Conservation (phyloP, 23 red algal genomes). For the Gracilaria gracilis region DNA sequence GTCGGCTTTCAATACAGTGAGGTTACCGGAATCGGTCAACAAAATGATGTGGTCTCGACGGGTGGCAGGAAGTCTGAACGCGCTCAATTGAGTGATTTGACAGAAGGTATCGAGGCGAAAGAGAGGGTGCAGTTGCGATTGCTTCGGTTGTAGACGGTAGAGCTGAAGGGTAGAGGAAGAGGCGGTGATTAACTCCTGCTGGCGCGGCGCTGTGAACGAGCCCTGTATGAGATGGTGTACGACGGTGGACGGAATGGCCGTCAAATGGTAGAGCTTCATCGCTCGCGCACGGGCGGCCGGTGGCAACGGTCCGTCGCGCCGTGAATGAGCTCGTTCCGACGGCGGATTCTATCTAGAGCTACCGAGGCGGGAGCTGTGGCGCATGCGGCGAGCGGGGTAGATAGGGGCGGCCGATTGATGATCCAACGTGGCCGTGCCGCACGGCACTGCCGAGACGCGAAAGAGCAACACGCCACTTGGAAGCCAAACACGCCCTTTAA, state of each 20-base stretch:
- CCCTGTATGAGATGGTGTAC: constrained; percentile 61
- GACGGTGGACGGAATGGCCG: constrained; percentile 49
- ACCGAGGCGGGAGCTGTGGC: too few species aligned
- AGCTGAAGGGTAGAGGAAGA: constrained; percentile 47
- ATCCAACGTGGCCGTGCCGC: too few species aligned
- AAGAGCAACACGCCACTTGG: too few species aligned
- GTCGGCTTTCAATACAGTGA: constrained; percentile 69
- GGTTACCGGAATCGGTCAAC: constrained; percentile 69
- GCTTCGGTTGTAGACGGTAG: constrained; percentile 45
- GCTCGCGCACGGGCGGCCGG: neutral
- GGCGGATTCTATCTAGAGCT: too few species aligned
- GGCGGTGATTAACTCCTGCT: constrained; percentile 75
- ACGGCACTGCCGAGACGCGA: too few species aligned
- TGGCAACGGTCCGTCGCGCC: neutral
- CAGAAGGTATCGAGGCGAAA: constrained; percentile 58
- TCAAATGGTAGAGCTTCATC: constrained; percentile 90
- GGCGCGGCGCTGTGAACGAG: constrained; percentile 76
- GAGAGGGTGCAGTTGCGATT: constrained; percentile 51
- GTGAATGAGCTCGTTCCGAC: neutral
- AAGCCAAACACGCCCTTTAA: neutral
- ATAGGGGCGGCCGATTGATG: too few species aligned
- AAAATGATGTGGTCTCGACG: constrained; percentile 79
- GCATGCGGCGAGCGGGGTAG: too few species aligned
- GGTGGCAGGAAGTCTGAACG: constrained; percentile 80
- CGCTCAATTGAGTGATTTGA: constrained; percentile 55